phyloP scores from a whole-genome alignment of 2,329 filamentous ascomycete species.

The Blastomyces silverae region DNA sequence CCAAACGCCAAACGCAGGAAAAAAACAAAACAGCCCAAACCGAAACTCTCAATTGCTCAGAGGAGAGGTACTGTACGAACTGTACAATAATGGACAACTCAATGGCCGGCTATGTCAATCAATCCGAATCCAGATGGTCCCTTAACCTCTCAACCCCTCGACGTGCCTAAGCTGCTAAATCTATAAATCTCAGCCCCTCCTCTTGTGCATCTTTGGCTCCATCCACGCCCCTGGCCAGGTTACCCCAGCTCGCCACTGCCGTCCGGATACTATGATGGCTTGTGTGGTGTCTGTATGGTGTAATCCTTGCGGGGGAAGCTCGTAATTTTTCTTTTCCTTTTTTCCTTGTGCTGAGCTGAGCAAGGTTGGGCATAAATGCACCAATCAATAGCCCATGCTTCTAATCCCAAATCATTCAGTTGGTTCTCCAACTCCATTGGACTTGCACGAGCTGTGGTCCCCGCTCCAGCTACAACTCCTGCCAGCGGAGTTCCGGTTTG shows the following conservation, averaged over 20 bases:
- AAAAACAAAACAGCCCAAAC: constrained; percentile 15
- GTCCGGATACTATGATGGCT: too few relatives aligned
- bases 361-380: background rate
- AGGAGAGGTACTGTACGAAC: background rate
- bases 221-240: background rate
- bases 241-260: background rate
- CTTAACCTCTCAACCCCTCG: background rate
- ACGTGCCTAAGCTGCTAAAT: background rate
- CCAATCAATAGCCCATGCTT: background rate
- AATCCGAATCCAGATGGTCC: background rate
- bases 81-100: background rate
- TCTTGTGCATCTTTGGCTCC: background rate
- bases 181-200: background rate
- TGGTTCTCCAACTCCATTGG: background rate
- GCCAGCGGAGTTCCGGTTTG: background rate
- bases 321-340: background rate
- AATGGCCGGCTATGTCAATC: background rate
- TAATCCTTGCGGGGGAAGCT: background rate
- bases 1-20: background rate
- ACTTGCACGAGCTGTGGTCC: too few relatives aligned
- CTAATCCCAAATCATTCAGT: background rate
- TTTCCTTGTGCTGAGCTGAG: background rate
- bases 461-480: background rate
- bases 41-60: background rate
- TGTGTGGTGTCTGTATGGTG: background rate